phyloP scores from a whole-genome alignment of 805 yeast genomes.

The Cyberlindnera americana region DNA sequence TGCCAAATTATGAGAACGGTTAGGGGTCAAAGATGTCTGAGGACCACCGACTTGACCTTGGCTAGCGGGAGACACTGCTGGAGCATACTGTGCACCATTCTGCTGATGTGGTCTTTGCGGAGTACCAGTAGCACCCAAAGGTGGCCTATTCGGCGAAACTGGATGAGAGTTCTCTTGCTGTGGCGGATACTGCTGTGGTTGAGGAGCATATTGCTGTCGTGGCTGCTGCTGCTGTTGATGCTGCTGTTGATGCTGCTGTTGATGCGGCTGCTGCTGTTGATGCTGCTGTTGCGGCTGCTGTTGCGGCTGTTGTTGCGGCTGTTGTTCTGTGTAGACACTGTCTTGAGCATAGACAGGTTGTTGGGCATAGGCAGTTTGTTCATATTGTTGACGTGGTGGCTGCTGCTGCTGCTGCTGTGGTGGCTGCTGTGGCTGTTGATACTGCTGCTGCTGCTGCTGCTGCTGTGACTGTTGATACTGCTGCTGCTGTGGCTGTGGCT shows the following conservation, averaged over 20 bases:
- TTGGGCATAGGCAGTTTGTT: too few relatives aligned
- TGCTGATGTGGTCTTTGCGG: constrained; percentile 3
- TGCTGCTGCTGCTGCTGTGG: too few relatives aligned
- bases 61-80: not conserved
- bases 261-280: not conserved
- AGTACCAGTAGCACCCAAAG: not conserved
- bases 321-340: too few relatives aligned
- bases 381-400: too few relatives aligned
- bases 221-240: not conserved
- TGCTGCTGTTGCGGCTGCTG: too few relatives aligned
- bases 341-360: too few relatives aligned
- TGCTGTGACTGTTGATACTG: too few relatives aligned
- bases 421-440: too few relatives aligned
- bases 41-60: constrained; percentile 4
- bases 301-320: too few relatives aligned
- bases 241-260: not conserved
- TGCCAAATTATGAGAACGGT: constrained; percentile 8
- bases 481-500: too few relatives aligned
- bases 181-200: constrained; percentile 1
- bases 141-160: constrained; percentile 3
- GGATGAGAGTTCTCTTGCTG: not conserved
- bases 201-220: not conserved
- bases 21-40: not conserved
- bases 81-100: not conserved
- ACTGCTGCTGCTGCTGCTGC: too few relatives aligned